Base-by-base conservation (phyloP, 441 rosid species). In the Corymbia calophylla region DNA sequence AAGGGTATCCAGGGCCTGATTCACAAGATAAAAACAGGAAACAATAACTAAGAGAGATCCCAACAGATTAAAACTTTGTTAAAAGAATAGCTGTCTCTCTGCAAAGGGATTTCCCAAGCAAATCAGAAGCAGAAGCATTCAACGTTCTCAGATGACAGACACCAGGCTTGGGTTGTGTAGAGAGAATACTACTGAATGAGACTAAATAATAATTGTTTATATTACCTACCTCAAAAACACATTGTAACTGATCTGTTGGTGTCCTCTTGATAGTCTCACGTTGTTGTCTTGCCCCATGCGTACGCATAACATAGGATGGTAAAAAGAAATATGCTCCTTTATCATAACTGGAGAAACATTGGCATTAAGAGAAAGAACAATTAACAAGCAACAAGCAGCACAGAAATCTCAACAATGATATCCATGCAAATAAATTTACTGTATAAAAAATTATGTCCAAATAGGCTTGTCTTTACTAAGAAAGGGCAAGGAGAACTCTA, bases 241-340 rank as follows among this genome's bases (percentile, higher is more conserved):
- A 94, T 89, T 94, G 92, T 90, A 98, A 90, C 92, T 97, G 97
- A 86, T 91, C 90, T 91, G 87, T 89, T 86, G 97, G 93, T 89
- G 99, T 93, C 95, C 93, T 92, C 95, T 91, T 96, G 56, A 98
- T 73, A 32, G 94, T 88, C 47, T 90, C 92, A n/a, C 97, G 97
- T 86, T 94, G 99, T 91, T 96, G 98, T 93, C 90, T 97, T 80
- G 99, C 96, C 92, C 99, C 99, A 93, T 97, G 99, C 35, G 94
- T 97, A 89, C 98, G 96, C 99, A 98, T 97, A 91, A 95, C 90
- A 92, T 92, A 95, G n/a, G 99, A 97, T 87, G 98, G 99, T 89
- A 97, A 94, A 93, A 96, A 96, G 54, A 95, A 93, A 93, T 98
- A 93, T 66, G 97, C 99, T 88, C 99, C 99, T 91, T 89, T 93